Conservation (phyloP, 2,329 filamentous ascomycete genomes). For the Beauveria caledonica region DNA sequence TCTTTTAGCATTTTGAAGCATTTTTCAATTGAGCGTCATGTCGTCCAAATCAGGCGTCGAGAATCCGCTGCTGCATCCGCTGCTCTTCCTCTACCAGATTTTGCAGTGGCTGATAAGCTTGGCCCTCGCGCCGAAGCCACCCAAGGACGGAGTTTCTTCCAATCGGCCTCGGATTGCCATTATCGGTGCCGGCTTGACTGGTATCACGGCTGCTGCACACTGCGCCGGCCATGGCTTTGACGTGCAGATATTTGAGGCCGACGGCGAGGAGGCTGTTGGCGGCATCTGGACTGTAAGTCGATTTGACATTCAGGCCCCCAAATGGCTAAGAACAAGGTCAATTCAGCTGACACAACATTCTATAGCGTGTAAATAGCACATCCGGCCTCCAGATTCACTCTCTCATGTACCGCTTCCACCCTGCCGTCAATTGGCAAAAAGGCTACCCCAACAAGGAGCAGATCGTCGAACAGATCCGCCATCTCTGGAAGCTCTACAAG, state of each 20-base stretch:
- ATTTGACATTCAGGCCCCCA: background rate
- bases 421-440: slow-evolving; percentile 62
- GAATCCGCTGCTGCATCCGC: slow-evolving; percentile 40
- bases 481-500: slow-evolving; percentile 68
- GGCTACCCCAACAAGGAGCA: slow-evolving; percentile 73
- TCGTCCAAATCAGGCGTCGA: slow-evolving; percentile 22
- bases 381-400: slow-evolving; percentile 78
- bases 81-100: slow-evolving; percentile 56
- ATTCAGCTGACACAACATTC: background rate
- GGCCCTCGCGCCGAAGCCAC: slow-evolving; percentile 62
- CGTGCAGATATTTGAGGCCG: slow-evolving; percentile 69
- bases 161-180: slow-evolving; percentile 58
- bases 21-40: slow-evolving; percentile 20
- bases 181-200: slow-evolving; percentile 63
- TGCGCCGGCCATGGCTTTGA: slow-evolving; percentile 82
- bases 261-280: slow-evolving; percentile 56
- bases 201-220: slow-evolving; percentile 72
- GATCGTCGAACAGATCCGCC: slow-evolving; percentile 63
- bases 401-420: slow-evolving; percentile 82
- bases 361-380: slow-evolving; percentile 68
- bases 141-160: slow-evolving; percentile 48
- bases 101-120: slow-evolving; percentile 56
- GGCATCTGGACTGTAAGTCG: slow-evolving; percentile 69
- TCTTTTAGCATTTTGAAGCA: background rate
- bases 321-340: background rate